Percentiles rank a stretch among this genome's conserved stretches.
These are phyloP conservation scores for Cryoendolithus antarcticus DNA, from an alignment of 2,329 filamentous ascomycete species.

Conservation along the genomic window DNA sequence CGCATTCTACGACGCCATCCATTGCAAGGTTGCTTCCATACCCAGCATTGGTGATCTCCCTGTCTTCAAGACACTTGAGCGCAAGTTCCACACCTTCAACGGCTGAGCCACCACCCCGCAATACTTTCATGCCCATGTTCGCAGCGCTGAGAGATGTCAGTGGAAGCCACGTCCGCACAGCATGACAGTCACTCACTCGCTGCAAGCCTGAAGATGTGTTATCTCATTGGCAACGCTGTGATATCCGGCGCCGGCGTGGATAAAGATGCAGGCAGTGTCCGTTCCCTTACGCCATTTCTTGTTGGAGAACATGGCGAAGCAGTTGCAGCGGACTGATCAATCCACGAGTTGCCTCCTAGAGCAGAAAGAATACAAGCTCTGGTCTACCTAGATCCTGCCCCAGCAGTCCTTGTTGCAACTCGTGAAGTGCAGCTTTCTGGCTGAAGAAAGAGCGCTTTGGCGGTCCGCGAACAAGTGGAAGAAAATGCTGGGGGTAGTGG, in stretches of 20 bases:
- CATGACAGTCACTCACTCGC: conserved; percentile 53
- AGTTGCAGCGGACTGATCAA: background rate
- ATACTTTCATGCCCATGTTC: conserved; percentile 66
- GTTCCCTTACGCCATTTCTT: conserved; percentile 27
- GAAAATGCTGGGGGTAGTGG: background rate
- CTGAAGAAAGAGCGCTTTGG: background rate
- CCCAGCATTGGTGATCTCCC: conserved; percentile 91
- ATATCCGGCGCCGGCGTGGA: conserved; percentile 90
- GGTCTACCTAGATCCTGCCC: background rate
- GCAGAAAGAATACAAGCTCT: background rate
- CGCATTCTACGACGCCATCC: conserved; percentile 83
- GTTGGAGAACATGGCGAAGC: conserved; percentile 25
- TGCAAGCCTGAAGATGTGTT: conserved; percentile 74
- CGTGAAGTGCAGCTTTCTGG: background rate
- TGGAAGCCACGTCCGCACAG: background rate
- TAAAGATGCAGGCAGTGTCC: conserved; percentile 66
- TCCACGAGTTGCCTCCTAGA: background rate
- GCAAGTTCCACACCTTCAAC: conserved; percentile 84
- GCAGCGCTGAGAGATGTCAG: conserved; percentile 52
- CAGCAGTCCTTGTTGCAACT: background rate
- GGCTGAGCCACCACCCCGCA: conserved; percentile 66
- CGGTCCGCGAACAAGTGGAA: background rate
- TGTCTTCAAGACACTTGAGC: conserved; percentile 77
- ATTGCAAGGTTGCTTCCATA: conserved; percentile 91
- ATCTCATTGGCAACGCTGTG: conserved; percentile 80